Conservation (phyloP, 257 asterid genomes). For the Scutellaria baicalensis region DNA sequence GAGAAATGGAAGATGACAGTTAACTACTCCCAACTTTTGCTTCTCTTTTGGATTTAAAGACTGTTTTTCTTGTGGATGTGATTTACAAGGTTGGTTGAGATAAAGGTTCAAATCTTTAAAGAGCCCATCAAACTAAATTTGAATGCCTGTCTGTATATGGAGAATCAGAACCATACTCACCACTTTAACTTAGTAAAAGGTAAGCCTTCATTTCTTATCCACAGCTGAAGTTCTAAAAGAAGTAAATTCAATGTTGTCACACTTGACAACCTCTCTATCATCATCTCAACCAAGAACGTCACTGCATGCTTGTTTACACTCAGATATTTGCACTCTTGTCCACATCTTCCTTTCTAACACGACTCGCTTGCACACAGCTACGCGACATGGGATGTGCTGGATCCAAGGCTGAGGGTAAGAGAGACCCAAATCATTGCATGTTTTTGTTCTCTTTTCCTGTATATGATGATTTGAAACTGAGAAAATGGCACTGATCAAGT, state of each 20-base stretch:
- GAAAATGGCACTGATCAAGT: background rate
- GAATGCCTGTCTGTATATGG: conserved; percentile 7
- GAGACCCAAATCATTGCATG: background rate
- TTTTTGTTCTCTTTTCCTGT: background rate
- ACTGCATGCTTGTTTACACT: background rate
- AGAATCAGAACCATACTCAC: background rate
- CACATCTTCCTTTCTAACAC: background rate
- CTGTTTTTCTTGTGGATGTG: conserved; percentile 26
- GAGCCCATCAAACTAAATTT: background rate
- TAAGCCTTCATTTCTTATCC: background rate
- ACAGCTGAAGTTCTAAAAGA: background rate
- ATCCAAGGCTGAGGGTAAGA: conserved; percentile 53
- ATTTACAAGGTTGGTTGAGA: conserved; percentile 9
- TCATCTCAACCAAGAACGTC: background rate
- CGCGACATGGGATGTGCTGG: conserved; percentile 70
- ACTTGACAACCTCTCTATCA: background rate
- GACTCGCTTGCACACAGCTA: background rate
- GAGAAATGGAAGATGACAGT: conserved; percentile 43
- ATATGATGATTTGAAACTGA: background rate
- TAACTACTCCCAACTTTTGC: conserved; percentile 29
- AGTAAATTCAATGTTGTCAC: too few species aligned
- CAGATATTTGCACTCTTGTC: background rate
- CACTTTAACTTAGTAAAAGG: background rate
- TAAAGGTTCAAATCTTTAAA: conserved; percentile 1
- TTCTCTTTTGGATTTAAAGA: background rate